Conservation (phyloP, 805 yeast species). For the Starmerella apis region DNA sequence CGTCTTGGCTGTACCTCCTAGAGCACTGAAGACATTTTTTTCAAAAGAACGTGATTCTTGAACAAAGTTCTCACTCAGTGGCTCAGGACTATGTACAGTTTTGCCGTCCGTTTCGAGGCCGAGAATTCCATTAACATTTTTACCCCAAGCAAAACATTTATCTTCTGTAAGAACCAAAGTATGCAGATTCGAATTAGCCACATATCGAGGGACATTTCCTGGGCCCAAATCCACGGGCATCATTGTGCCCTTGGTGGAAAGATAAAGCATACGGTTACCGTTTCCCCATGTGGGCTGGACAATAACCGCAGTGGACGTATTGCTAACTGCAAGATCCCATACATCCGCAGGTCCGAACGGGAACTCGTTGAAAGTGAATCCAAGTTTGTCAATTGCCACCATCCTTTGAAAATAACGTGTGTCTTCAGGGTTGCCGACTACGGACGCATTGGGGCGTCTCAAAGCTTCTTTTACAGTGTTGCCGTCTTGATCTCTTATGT, state of each 20-base stretch:
- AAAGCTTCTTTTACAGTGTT: slow-evolving; percentile 19
- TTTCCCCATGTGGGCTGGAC: slow-evolving; percentile 10
- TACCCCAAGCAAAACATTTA: slow-evolving; percentile 25
- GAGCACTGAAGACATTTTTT: slow-evolving; percentile 20
- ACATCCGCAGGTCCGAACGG: slow-evolving; percentile 15
- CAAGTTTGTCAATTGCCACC: slow-evolving; percentile 11
- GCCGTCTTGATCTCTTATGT: slow-evolving; percentile 17
- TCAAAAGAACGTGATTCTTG: slow-evolving; percentile 6
- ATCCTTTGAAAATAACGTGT: slow-evolving; percentile 6
- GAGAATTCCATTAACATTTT: slow-evolving; percentile 21
- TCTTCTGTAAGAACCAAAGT: slow-evolving; percentile 18
- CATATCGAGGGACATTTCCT: slow-evolving; percentile 8
- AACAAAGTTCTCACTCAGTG: slow-evolving; percentile 14
- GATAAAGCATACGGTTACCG: slow-evolving; percentile 1
- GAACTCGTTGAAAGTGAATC: slow-evolving; percentile 4
- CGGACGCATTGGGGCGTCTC: slow-evolving; percentile 14
- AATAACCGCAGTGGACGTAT: slow-evolving; percentile 9
- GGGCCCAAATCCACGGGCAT: slow-evolving; percentile 4
- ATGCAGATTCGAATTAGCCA: slow-evolving; percentile 19
- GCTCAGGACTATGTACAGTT: slow-evolving; percentile 13
- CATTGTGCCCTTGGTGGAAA: not conserved
- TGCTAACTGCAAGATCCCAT: slow-evolving; percentile 19
- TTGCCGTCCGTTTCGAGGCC: slow-evolving; percentile 21
- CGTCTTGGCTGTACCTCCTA: slow-evolving; percentile 2
- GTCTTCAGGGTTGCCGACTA: slow-evolving; percentile 8